Conservation (phyloP, 116 monocot species). For the Cymodocea nodosa region DNA sequence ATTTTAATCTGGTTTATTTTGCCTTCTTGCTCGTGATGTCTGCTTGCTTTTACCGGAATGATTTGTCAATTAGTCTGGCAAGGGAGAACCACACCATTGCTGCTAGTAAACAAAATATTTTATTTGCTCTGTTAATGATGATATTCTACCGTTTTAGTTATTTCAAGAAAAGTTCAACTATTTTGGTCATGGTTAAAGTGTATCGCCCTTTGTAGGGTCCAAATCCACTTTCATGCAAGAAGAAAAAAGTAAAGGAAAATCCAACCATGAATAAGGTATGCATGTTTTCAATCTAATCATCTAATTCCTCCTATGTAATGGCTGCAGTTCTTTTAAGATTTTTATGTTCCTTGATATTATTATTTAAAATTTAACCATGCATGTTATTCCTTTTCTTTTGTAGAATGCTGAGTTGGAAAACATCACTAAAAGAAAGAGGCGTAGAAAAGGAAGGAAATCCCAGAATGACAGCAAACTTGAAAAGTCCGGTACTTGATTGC, state of each 20-base stretch:
- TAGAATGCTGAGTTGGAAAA: neutral
- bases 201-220: conserved; percentile 10
- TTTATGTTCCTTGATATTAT: neutral
- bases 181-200: neutral
- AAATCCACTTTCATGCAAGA: conserved; percentile 28
- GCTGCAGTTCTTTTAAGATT: neutral
- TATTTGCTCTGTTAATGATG: too few species aligned
- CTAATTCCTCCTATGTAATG: neutral
- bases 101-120: too few species aligned
- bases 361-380: neutral
- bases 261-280: conserved; percentile 5
- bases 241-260: conserved; percentile 18
- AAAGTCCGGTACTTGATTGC: neutral
- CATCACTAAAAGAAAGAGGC: conserved; percentile 1
- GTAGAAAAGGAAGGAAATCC: conserved; percentile 1
- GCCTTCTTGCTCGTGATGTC: too few species aligned
- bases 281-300: neutral
- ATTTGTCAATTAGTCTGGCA: too few species aligned
- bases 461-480: neutral
- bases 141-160: too few species aligned
- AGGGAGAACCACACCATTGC: too few species aligned
- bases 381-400: neutral
- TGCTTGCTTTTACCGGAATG: too few species aligned
- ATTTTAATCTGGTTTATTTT: too few species aligned
- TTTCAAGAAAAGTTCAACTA: too few species aligned